Evolutionary conservation across 305 asterid species (phyloP), one percentile per base, ranked within the genome.

Genomic region (Euphrasia arctica): DNA sequence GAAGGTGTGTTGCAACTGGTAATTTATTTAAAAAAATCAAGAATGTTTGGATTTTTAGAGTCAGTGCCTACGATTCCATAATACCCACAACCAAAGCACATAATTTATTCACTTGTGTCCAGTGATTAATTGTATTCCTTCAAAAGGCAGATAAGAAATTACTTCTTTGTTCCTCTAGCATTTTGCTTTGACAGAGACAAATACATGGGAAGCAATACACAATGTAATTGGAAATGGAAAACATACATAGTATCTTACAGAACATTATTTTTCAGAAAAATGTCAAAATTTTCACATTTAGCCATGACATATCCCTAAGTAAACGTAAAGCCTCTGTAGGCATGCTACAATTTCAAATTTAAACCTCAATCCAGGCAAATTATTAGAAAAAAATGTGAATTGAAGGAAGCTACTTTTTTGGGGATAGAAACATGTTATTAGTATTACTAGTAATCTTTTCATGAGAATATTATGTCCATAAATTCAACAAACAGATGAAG

Each of bases 401-500:
- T 9, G 13, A 18, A 9, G 47, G 50, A 52, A 39, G 22, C 64
- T 50, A 47, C 34, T 54, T 34, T 13, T 43, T 49, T 13, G 6
- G 18, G 60, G 34, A 70, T 47, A 65, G 45, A 47, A 41, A 14
- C 7, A 13, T 50, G 34, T 31, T 31, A 31, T 31, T 31, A 31
- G 34, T 31, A 31, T 31, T 31, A 31, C 34, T 31, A 31, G 34
- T 31, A 31, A 31, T 31, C 34, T 31, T 31, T 64, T 54, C 55
- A 25, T n/a, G n/a, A 47, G 52, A 47, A 47, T 12, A 60, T 47
- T 57, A 31, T 32, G 48, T 32, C 29, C 15, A 57, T 32, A 61
- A 10, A 41, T 56, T 65, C 51, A 12, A 36, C 45, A 12, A 29
- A 72, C 63, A 8, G 65, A 51, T 39, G 60, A 52, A 58, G 9